Evolutionary conservation across 805 yeast genomes (phyloP).

Genomic region (Brettanomyces anomalus): DNA sequence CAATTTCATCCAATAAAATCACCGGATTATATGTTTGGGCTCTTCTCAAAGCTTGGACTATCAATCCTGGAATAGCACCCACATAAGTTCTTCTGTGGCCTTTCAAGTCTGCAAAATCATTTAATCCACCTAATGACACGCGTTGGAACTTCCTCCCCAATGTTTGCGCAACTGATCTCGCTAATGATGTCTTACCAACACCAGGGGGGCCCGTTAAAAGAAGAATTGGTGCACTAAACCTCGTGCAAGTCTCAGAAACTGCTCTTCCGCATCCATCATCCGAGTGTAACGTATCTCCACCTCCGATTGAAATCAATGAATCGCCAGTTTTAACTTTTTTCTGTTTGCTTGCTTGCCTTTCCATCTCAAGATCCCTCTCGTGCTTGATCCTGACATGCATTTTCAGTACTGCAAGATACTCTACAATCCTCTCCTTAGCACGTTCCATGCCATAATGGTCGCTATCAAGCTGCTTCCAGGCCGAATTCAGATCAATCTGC

Average conservation of each 20-base stretch:
- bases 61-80: constrained; percentile 85
- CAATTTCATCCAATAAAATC: constrained; percentile 76
- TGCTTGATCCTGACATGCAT: constrained; percentile 29
- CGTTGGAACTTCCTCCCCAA: constrained; percentile 70
- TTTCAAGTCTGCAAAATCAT: constrained; percentile 81
- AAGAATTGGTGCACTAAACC: constrained; percentile 62
- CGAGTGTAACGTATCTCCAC: not conserved
- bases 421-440: constrained; percentile 68
- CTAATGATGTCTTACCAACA: constrained; percentile 84
- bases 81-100: constrained; percentile 90
- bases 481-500: constrained; percentile 38
- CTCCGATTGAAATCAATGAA: not conserved
- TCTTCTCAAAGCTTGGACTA: constrained; percentile 68
- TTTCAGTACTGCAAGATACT: constrained; percentile 71
- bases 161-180: constrained; percentile 70
- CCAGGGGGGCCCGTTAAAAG: constrained; percentile 91
- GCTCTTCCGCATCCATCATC: not conserved
- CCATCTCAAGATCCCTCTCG: not conserved
- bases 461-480: constrained; percentile 50
- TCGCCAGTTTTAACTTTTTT: not conserved
- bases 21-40: constrained; percentile 77
- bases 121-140: constrained; percentile 77
- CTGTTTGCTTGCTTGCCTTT: too few species aligned
- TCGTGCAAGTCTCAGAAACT: not conserved
- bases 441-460: constrained; percentile 73